These are phyloP conservation scores for Amphichorda felina DNA, from an alignment of 2,329 filamentous ascomycete genomes.

Conservation along the genomic window DNA sequence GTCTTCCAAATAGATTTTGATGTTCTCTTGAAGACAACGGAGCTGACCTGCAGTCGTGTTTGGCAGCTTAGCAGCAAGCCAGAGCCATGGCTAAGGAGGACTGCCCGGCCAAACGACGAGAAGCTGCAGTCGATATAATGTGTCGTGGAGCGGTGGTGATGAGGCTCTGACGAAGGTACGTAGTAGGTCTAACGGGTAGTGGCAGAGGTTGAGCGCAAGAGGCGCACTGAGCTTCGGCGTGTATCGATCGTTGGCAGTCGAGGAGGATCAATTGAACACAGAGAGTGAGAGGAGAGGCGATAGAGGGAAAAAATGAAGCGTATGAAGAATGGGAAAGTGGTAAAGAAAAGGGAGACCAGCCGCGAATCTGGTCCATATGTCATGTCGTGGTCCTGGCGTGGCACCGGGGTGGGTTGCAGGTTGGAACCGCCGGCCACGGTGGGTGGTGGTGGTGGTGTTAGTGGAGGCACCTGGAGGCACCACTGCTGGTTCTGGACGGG, in stretches of 20 bases:
- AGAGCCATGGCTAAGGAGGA: constrained; percentile 1
- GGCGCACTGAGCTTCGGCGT: neutral
- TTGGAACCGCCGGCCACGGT: too few species aligned
- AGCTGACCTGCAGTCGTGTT: too few species aligned
- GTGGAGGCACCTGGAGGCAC: too few species aligned
- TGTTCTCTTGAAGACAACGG: too few species aligned
- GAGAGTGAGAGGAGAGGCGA: neutral
- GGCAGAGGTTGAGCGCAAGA: neutral
- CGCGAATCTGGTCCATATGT: constrained; percentile 3
- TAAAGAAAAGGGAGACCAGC: neutral
- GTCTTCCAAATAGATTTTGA: too few species aligned
- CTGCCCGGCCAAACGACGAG: neutral
- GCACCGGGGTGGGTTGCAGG: neutral
- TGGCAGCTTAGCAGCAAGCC: neutral
- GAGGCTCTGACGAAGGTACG: neutral
- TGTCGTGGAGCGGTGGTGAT: neutral
- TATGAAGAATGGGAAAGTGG: neutral
- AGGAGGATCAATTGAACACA: neutral
- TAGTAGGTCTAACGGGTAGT: neutral
- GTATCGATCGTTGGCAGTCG: neutral
- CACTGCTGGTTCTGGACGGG: too few species aligned
- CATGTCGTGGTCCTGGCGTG: constrained; percentile 3
- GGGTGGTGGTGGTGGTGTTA: too few species aligned
- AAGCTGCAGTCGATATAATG: too few species aligned
- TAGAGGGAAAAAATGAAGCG: neutral